Percentiles rank a stretch among this genome's conserved stretches.
Evolutionary conservation across 257 asterid genomes (phyloP).

Genomic region (Nemophila menziesii): DNA sequence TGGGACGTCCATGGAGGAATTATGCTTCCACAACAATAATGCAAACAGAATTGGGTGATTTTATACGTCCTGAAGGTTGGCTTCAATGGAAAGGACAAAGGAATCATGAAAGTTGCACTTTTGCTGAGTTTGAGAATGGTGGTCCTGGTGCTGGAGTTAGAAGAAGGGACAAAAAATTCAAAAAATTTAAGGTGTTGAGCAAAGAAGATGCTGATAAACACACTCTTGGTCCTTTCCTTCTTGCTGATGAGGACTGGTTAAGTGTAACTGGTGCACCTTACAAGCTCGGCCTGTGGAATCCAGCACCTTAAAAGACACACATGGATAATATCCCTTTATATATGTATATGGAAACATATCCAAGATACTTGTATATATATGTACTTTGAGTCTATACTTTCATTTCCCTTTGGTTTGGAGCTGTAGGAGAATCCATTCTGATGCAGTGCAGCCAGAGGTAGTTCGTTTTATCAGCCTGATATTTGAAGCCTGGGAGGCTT

Average conservation of each 20-base stretch:
- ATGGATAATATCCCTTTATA: too few species aligned
- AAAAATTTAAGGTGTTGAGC: slow-evolving; percentile 12
- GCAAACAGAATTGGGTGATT: slow-evolving; percentile 50
- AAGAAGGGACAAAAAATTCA: slow-evolving; percentile 18
- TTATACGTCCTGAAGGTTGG: slow-evolving; percentile 51
- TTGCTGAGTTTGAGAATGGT: slow-evolving; percentile 37
- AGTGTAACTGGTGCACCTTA: not conserved
- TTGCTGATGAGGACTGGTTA: not conserved
- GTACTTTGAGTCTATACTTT: too few species aligned
- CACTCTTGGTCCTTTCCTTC: slow-evolving; percentile 5
- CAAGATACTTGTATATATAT: too few species aligned
- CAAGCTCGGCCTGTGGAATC: slow-evolving; percentile 1
- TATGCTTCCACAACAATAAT: slow-evolving; percentile 35
- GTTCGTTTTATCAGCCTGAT: too few species aligned
- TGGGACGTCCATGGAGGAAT: slow-evolving; percentile 53
- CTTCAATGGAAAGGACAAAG: slow-evolving; percentile 24
- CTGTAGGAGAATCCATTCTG: too few species aligned
- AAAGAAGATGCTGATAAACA: slow-evolving; percentile 10
- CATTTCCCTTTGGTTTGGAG: too few species aligned
- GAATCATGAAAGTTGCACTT: slow-evolving; percentile 16
- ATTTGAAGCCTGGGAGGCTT: too few species aligned
- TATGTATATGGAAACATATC: too few species aligned
- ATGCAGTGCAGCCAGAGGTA: too few species aligned
- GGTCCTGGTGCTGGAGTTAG: slow-evolving; percentile 43
- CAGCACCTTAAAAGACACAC: too few species aligned